These are phyloP conservation scores for Neurospora sp. DNA, from an alignment of 495 filamentous ascomycete species.

Conservation along the genomic window DNA sequence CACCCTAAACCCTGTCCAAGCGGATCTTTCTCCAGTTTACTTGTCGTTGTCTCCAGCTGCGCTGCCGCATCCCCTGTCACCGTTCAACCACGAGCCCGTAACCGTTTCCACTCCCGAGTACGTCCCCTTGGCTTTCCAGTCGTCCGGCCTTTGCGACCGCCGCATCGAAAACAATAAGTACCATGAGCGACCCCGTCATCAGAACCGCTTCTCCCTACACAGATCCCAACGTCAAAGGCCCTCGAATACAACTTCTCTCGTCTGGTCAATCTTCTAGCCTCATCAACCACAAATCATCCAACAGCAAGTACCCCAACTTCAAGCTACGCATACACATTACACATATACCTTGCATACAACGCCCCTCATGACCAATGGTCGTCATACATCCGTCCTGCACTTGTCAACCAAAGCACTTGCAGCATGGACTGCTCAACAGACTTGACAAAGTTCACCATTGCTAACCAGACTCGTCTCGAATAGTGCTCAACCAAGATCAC, in stretches of 20 bases:
- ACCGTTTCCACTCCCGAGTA: background rate
- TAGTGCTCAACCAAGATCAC: constrained; percentile 55
- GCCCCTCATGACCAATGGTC: background rate
- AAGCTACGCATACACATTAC: background rate
- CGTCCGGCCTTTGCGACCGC: constrained; percentile 1
- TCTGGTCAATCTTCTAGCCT: constrained; percentile 16
- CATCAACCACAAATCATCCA: constrained; percentile 15
- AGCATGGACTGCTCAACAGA: constrained; percentile 35
- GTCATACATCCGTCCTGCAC: background rate
- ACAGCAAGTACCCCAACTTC: constrained; percentile 25
- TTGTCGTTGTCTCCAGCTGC: constrained; percentile 11
- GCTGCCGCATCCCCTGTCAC: constrained; percentile 14
- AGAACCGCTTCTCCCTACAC: constrained; percentile 41
- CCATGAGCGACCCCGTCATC: constrained; percentile 39
- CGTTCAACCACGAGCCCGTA: constrained; percentile 9
- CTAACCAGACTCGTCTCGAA: constrained; percentile 9
- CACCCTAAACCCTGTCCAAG: constrained; percentile 16
- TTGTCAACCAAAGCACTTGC: background rate
- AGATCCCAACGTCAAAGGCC: constrained; percentile 38
- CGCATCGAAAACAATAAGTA: constrained; percentile 28
- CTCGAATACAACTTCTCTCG: constrained; percentile 31
- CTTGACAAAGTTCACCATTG: constrained; percentile 4
- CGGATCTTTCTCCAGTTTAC: constrained; percentile 17
- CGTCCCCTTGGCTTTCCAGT: background rate
- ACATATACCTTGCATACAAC: background rate